A percentile compares a stretch with the other conserved stretches of the same genome.
These are phyloP conservation scores for Manihot esculenta DNA, from an alignment of 441 rosid species.

Conservation along the genomic window DNA sequence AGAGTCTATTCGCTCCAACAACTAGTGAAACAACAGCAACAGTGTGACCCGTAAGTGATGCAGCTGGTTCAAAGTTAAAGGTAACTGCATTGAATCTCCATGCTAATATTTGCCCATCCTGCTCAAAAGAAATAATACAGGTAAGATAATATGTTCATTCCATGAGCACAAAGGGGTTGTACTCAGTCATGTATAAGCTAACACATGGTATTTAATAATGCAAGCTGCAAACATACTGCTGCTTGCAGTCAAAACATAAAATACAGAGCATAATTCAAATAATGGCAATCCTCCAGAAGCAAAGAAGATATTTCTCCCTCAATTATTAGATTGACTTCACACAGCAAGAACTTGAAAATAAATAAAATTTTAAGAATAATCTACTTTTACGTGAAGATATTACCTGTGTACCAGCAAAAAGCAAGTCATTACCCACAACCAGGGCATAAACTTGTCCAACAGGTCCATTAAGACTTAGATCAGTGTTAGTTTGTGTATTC, in stretches of 20 bases:
- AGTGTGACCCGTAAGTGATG: constrained; percentile 67
- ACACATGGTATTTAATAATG: background rate
- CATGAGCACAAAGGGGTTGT: background rate
- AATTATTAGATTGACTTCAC: background rate
- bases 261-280: background rate
- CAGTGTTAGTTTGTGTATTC: constrained; percentile 72
- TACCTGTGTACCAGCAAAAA: constrained; percentile 97
- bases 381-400: background rate
- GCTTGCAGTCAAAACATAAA: background rate
- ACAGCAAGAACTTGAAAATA: constrained; percentile 1
- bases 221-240: background rate
- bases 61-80: constrained; percentile 80
- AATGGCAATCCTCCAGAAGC: background rate
- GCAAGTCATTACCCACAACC: constrained; percentile 80
- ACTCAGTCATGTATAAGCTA: background rate
- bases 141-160: background rate
- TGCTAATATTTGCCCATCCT: constrained; percentile 89
- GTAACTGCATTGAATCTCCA: constrained; percentile 81
- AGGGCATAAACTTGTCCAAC: constrained; percentile 93
- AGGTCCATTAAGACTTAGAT: constrained; percentile 91
- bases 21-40: constrained; percentile 79
- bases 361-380: background rate
- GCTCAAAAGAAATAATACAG: constrained; percentile 22
- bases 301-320: background rate
- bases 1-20: constrained; percentile 90